Conservation (phyloP, 2,329 filamentous ascomycete genomes). For the Amphichorda felina region DNA sequence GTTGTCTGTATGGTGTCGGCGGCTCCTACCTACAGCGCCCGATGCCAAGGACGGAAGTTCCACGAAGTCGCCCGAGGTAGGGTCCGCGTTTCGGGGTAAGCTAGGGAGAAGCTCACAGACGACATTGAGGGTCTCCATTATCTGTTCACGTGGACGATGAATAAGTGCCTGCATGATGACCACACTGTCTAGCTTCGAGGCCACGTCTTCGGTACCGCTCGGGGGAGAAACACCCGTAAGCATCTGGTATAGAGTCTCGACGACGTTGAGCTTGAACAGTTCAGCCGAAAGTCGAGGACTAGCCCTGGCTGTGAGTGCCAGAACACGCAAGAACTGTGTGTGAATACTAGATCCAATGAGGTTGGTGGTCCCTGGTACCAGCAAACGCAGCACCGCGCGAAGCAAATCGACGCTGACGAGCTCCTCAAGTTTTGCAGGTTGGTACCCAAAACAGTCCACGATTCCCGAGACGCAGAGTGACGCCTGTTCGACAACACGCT, state of each 20-base stretch:
- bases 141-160: constrained; percentile 87
- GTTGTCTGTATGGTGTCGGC: constrained; percentile 26
- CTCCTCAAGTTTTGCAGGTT: constrained; percentile 80
- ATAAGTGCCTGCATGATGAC: constrained; percentile 98
- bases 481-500: constrained; percentile 92
- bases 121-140: constrained; percentile 94
- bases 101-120: constrained; percentile 87
- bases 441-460: constrained; percentile 91
- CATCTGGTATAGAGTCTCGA: constrained; percentile 96
- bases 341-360: constrained; percentile 89
- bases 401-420: constrained; percentile 82
- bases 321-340: constrained; percentile 85
- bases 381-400: constrained; percentile 70
- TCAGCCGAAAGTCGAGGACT: constrained; percentile 82
- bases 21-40: background rate
- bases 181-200: constrained; percentile 85
- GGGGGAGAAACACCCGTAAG: constrained; percentile 91
- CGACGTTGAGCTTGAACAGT: constrained; percentile 89
- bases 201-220: constrained; percentile 61
- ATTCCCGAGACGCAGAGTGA: constrained; percentile 92
- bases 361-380: constrained; percentile 91
- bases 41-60: constrained; percentile 22
- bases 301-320: constrained; percentile 81
- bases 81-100: constrained; percentile 44
- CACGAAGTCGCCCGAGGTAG: constrained; percentile 28